Percentiles rank a stretch among this genome's conserved stretches.
phyloP scores from a whole-genome alignment of 257 asterid genomes.

The Solanum raphanifolium region DNA sequence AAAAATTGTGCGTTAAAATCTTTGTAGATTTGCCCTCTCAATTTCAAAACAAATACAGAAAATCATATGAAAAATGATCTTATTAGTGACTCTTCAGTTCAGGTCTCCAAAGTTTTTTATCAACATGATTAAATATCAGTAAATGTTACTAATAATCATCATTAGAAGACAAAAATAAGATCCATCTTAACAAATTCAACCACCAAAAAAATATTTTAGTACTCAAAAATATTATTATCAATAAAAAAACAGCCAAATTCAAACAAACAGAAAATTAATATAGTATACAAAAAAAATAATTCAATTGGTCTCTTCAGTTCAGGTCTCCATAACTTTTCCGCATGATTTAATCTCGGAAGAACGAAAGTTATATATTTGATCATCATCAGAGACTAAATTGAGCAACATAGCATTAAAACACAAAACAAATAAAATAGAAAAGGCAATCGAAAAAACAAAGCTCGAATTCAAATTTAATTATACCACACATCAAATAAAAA shows the following conservation, averaged over 20 bases:
- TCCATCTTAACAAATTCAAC: background rate
- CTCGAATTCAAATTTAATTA: background rate
- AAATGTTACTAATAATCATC: background rate
- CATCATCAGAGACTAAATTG: slow-evolving; percentile 32
- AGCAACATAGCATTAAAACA: background rate
- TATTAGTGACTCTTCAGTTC: background rate
- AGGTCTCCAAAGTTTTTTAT: background rate
- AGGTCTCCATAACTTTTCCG: slow-evolving; percentile 56
- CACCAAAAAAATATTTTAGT: background rate
- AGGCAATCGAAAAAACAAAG: background rate
- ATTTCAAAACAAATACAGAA: background rate
- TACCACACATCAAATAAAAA: background rate
- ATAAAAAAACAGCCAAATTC: background rate
- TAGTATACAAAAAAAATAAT: too few species aligned
- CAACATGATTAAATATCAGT: background rate
- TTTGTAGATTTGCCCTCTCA: too few species aligned
- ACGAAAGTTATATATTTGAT: slow-evolving; percentile 37
- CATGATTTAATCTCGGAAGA: slow-evolving; percentile 42
- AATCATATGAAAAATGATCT: background rate
- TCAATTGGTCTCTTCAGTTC: slow-evolving; percentile 39
- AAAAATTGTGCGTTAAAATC: too few species aligned
- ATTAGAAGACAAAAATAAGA: background rate
- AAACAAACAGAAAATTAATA: background rate
- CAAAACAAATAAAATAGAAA: background rate
- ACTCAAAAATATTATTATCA: background rate